These are phyloP conservation scores for Tulasnella sp. DNA, from an alignment of 768 basidiomycete species.

Conservation along the genomic window DNA sequence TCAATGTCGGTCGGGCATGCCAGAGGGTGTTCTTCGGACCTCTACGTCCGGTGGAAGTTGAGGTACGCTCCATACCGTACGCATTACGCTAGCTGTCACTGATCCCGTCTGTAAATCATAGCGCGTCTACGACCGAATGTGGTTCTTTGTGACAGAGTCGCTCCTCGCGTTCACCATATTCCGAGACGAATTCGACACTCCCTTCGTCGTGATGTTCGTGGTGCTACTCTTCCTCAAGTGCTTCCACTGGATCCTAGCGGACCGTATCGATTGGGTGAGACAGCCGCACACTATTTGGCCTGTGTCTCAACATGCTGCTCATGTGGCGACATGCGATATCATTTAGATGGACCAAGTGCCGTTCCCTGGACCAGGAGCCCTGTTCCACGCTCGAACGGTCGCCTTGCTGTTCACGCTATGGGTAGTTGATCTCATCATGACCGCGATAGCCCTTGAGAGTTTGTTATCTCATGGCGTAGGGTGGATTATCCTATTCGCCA, in stretches of 20 bases:
- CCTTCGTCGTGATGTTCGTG: constrained; percentile 90
- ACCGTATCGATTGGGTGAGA: constrained; percentile 90
- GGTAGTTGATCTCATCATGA: constrained; percentile 63
- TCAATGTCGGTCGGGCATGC: constrained; percentile 63
- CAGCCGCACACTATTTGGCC: background rate
- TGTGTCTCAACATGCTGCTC: background rate
- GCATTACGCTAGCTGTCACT: background rate
- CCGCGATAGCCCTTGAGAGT: constrained; percentile 68
- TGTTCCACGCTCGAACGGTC: constrained; percentile 81
- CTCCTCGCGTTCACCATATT: constrained; percentile 95
- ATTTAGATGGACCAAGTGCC: constrained; percentile 92
- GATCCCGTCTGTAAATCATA: constrained; percentile 26
- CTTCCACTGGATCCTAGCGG: constrained; percentile 94
- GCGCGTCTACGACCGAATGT: constrained; percentile 90
- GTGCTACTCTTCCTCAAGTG: constrained; percentile 89
- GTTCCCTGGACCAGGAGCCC: constrained; percentile 65
- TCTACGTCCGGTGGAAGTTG: constrained; percentile 77
- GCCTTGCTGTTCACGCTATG: constrained; percentile 65
- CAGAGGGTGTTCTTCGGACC: constrained; percentile 88
- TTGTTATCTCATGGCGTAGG: constrained; percentile 70
- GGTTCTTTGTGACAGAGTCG: constrained; percentile 97
- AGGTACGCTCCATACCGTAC: constrained; percentile 41
- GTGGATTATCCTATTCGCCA: constrained; percentile 90
- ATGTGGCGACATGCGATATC: background rate
- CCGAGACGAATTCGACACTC: constrained; percentile 86